Base-by-base conservation (phyloP, 305 asterid genomes). In the Fraxinus velutina region DNA sequence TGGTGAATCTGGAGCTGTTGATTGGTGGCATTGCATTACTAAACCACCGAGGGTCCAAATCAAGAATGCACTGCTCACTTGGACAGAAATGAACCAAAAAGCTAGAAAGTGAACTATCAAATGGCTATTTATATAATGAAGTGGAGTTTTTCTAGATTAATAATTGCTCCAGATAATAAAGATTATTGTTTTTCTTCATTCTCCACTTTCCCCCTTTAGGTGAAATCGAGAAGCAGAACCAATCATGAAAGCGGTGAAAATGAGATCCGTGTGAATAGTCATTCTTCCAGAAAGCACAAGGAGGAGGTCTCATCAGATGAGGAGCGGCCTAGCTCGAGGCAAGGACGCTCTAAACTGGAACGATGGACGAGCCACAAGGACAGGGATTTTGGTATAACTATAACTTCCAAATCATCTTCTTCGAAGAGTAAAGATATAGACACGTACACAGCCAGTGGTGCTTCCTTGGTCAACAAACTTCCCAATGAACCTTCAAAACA, bases 331-430 rank as follows among this genome's bases (percentile, higher is more conserved):
- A 90, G 81, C 66, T 89, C 98, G 10, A 90, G 81, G 83, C 89
- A 76, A 84, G 97, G 98, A 50, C 98, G 97, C 52, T 92, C 98
- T 79, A 93, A 93, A 89, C 78, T 93, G 76, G 98, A 93, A 83
- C 88, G 97, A 24, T 93, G 98, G 97, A 86, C 92, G 27, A 93
- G 95, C 89, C 93, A 93, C 70, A 90, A 87, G 86, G 93, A 91
- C 77, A 85, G 86, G 87, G 95, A 91, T 62, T 89, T 91, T 42
- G 81, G 85, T 83, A 50, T 82, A 27, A 27, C 30, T 83, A 50
- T 82, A 27, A 27, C 30, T 27, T 83, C 85, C 33, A 85, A 85
- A 72, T 77, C 88, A 21, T 85, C 94, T 24, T 86, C 93, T 9
- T 64, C 78, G 78, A 89, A 88, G 79, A 77, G 27, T 82, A 91